A percentile compares a stretch with the other conserved stretches of the same genome.
phyloP scores from a whole-genome alignment of 2,329 filamentous ascomycete genomes.

The Coniochaeta ligniaria region DNA sequence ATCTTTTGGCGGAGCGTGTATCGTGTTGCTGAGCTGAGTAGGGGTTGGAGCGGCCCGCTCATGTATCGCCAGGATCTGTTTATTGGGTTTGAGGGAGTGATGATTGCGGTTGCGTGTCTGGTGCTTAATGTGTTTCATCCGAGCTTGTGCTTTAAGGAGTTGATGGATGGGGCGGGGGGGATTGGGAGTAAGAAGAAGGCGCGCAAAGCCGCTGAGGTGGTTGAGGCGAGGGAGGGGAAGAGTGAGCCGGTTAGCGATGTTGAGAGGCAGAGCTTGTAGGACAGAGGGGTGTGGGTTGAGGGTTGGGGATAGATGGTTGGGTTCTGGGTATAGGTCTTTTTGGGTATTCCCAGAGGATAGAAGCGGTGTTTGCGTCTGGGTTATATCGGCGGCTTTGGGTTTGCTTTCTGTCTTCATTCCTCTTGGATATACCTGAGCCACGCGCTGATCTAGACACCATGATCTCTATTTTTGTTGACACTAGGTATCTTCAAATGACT shows the following conservation, averaged over 20 bases:
- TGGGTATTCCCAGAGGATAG: neutral
- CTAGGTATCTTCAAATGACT: neutral
- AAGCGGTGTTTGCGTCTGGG: neutral
- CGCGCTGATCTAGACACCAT: neutral
- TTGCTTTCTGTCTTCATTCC: neutral
- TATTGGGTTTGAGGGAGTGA: constrained; percentile 49
- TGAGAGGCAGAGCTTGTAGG: neutral
- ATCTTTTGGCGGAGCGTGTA: constrained; percentile 61
- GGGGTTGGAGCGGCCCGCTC: constrained; percentile 54
- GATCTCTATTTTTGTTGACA: neutral
- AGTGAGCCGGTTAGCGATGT: constrained; percentile 1
- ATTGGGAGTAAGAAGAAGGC: constrained; percentile 6
- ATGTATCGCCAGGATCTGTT: constrained; percentile 49
- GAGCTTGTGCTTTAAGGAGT: constrained; percentile 16
- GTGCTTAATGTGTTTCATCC: constrained; percentile 39
- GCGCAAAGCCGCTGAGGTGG: neutral
- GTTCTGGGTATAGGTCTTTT: neutral
- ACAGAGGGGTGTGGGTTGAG: neutral
- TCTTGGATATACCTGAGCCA: neutral
- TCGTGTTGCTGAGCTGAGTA: constrained; percentile 57
- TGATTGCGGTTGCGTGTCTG: constrained; percentile 39
- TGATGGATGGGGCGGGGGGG: constrained; percentile 13
- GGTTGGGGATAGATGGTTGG: neutral
- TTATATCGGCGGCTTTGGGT: neutral
- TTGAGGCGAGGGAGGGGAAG: neutral